Base-by-base conservation (phyloP, 2,329 filamentous ascomycete genomes). In the Trichophyton equinum region DNA sequence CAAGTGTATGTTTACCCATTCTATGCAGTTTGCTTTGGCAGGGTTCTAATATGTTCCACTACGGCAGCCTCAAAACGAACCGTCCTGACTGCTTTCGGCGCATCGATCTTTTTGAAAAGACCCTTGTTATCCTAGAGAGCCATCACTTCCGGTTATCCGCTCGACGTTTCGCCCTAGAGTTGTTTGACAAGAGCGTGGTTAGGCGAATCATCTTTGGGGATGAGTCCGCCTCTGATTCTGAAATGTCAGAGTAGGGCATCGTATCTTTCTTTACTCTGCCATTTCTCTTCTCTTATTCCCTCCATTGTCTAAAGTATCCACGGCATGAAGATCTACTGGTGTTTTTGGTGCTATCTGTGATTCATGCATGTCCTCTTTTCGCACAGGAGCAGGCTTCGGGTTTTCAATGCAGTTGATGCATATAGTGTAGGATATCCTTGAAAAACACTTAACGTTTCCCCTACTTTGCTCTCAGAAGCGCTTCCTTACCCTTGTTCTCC, bases 161-260 rank as follows among this genome's bases (percentile, higher is more conserved):
- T 30, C 87, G 92, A 64, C 86, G 92, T 53, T 91, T 96, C 75
- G 88, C 96, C 40, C 85, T 97, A 62, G 94, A 97, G 70, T 76
- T 99, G 22, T 99, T 99, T 68, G 92, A 97, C 69, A 94, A 92
- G 74, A 86, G 83, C 62, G 89, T 97, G 49, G 80, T 97, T 74
- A 81, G 91, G 64, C 83, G 84, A 65, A 88, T 96, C 63, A 88
- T 99, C 11, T 85, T 95, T 62, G 85, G 88, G 58, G 87, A 89
- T 67, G 87, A 88, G 20, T 76, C 76, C 8, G 72, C 69, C 11
- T 51, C 49, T 4, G 71, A 73, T 38, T 72, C 69, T 1, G 73
- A 66, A 33, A 55, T 57, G 15, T 63, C 62, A 11, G 62, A 63
- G 51, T n/a, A 44, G 38, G 4, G 36, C 20, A 57, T 47, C 11